Conservation (phyloP, 148 eudicot genomes). For the Rhododendron vialii region DNA sequence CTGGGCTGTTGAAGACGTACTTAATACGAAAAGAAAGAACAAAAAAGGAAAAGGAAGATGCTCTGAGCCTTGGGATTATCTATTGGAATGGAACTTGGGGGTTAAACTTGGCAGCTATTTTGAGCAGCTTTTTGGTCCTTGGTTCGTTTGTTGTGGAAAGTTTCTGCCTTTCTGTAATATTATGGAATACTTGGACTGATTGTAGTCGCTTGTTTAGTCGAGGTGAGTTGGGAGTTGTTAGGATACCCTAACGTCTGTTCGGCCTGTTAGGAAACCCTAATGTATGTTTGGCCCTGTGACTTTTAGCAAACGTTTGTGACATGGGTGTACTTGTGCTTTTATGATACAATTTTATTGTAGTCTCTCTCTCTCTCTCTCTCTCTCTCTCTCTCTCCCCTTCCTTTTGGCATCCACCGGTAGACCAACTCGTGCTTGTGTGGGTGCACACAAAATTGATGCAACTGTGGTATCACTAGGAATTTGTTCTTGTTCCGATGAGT, state of each 20-base stretch:
- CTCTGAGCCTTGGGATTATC: not conserved
- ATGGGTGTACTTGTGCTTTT: not conserved
- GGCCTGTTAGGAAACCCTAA: not conserved
- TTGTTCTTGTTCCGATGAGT: not conserved
- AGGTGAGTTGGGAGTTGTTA: not conserved
- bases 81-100: not conserved
- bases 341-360: not conserved
- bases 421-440: not conserved
- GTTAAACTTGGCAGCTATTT: not conserved
- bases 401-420: not conserved
- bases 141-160: not conserved
- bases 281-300: not conserved
- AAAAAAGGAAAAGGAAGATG: not conserved
- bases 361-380: not conserved
- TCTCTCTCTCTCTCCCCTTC: not conserved
- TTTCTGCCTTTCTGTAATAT: not conserved
- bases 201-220: not conserved
- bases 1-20: not conserved
- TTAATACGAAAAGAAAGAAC: not conserved
- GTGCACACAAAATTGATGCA: not conserved
- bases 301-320: not conserved
- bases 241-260: not conserved
- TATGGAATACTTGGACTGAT: not conserved
- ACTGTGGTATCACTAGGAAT: not conserved
- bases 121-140: not conserved